A percentile compares a stretch with the other conserved stretches of the same genome.
Evolutionary conservation across 176 grass and related monocot genomes (phyloP).

Genomic region (Oryza officinalis): DNA sequence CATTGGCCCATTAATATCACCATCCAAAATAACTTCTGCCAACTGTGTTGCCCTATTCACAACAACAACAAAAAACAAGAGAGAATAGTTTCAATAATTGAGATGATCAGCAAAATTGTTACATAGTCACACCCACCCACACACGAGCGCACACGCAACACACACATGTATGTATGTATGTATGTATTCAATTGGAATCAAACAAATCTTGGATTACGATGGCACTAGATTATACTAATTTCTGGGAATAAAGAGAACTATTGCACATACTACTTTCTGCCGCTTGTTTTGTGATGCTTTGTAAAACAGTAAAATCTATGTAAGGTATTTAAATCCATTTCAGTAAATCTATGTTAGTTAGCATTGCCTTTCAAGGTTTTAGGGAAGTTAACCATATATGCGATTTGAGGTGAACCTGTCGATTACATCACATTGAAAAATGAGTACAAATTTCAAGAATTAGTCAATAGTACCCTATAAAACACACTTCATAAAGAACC

Average conservation of each 20-base stretch:
- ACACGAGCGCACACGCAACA: no score
- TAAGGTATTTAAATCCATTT: no score
- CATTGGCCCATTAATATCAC: not conserved
- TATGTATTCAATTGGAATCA: not conserved
- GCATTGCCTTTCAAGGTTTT: not conserved
- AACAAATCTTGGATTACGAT: no score
- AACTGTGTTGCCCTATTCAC: not conserved
- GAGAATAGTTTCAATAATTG: not conserved
- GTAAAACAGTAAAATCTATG: no score
- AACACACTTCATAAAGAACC: not conserved
- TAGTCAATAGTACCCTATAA: not conserved
- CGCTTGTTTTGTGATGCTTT: no score
- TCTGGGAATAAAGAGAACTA: no score
- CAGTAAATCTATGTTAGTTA: not conserved
- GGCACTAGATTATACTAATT: no score
- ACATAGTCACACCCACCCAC: no score
- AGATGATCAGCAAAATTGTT: no score
- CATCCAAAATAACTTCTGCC: not conserved
- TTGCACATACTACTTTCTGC: no score
- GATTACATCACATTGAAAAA: not conserved
- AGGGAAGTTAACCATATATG: not conserved
- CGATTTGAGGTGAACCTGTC: not conserved
- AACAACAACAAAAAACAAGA: no score
- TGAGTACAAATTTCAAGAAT: not conserved
- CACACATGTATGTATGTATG: not conserved